Percentiles rank a stretch among this genome's conserved stretches.
Conservation (phyloP, 2,329 filamentous ascomycete genomes). For the Hypomyces perniciosus region DNA sequence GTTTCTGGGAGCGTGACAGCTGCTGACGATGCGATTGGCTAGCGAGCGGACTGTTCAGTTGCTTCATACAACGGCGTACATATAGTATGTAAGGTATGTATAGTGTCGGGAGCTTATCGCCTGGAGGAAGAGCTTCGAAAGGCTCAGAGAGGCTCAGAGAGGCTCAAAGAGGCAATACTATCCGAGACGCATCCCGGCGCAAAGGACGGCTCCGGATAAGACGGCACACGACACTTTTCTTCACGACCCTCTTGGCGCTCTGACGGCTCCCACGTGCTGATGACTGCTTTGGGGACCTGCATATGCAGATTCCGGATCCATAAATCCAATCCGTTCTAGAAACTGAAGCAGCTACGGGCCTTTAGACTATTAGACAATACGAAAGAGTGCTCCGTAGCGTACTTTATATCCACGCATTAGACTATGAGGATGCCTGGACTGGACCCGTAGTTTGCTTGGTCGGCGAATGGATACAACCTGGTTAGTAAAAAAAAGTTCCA, state of each 20-base stretch:
- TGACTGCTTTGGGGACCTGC: not conserved
- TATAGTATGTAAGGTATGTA: too few species aligned
- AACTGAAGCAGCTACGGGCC: too few species aligned
- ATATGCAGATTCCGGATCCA: not conserved
- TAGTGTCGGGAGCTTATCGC: too few species aligned
- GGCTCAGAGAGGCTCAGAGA: not conserved
- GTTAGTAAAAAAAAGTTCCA: not conserved
- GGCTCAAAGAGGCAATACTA: not conserved
- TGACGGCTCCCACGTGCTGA: conserved; percentile 1
- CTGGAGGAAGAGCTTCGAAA: not conserved
- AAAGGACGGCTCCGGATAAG: not conserved
- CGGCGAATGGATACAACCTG: not conserved
- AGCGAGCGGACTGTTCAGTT: not conserved
- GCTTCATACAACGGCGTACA: too few species aligned
- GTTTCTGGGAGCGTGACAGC: conserved; percentile 2
- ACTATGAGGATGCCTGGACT: not conserved
- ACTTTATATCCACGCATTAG: too few species aligned
- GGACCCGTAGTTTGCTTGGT: not conserved
- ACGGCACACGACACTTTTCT: not conserved
- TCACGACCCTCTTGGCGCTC: not conserved
- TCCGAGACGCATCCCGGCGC: too few species aligned
- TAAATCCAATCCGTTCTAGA: not conserved
- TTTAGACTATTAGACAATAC: too few species aligned
- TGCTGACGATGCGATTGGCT: conserved; percentile 4
- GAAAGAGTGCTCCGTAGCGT: too few species aligned